These are phyloP conservation scores for Rhododendron ferrugineum DNA, from an alignment of 148 eudicot species.

Conservation along the genomic window DNA sequence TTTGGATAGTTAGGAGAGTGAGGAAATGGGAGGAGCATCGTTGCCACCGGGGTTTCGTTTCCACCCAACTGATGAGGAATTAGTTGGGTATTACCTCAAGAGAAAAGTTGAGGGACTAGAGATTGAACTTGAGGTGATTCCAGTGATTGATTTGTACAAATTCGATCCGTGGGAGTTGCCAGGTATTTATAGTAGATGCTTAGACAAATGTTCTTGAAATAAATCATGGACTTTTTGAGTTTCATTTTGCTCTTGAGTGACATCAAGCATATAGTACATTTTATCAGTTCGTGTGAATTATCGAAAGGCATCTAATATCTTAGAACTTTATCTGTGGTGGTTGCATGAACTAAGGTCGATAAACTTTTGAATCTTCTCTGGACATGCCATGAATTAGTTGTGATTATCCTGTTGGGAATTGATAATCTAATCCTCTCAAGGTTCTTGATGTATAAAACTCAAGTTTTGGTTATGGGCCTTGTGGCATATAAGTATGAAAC, in stretches of 20 bases:
- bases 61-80: constrained; percentile 78
- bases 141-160: constrained; percentile 72
- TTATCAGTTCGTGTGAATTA: not conserved
- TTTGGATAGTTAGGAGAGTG: constrained; percentile 15
- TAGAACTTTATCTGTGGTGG: not conserved
- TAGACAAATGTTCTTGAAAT: not conserved
- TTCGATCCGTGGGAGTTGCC: constrained; percentile 91
- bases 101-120: constrained; percentile 64
- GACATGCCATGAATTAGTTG: not conserved
- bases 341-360: not conserved
- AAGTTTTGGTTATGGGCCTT: not conserved
- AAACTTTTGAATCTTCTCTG: not conserved
- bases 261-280: not conserved
- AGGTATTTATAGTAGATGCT: constrained; percentile 33
- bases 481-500: not conserved
- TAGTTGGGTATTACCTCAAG: constrained; percentile 70
- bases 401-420: not conserved
- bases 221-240: too few species aligned
- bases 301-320: not conserved
- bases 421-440: not conserved
- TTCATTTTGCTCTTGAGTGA: not conserved
- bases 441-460: not conserved
- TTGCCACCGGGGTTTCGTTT: constrained; percentile 89
- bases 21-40: constrained; percentile 48
- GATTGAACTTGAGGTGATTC: constrained; percentile 80